Evolutionary conservation across 2,329 filamentous ascomycete species (phyloP).

Genomic region (Sphaerulina musiva): DNA sequence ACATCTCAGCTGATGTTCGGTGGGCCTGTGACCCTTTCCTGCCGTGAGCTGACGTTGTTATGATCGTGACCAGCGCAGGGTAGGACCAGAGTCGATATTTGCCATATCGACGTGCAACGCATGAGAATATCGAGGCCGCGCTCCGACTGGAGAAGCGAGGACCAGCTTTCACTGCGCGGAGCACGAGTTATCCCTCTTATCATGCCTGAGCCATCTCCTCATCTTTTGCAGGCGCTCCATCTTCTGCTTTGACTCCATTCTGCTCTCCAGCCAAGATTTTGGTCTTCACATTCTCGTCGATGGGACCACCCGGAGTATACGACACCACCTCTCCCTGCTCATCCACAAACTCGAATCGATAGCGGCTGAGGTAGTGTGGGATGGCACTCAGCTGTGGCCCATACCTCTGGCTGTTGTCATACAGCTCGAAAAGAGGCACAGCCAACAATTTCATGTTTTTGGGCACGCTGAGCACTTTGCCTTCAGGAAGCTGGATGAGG

Average conservation of each 20-base stretch:
- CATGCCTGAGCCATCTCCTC: constrained; percentile 15
- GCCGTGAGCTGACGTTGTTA: background rate
- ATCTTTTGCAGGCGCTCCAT: constrained; percentile 3
- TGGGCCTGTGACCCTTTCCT: background rate
- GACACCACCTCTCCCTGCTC: constrained; percentile 76
- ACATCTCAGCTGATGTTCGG: background rate
- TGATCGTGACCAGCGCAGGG: background rate
- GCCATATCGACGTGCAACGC: background rate
- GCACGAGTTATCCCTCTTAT: background rate
- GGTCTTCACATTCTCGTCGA: constrained; percentile 29
- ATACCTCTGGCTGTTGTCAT: constrained; percentile 93
- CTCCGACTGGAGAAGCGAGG: background rate
- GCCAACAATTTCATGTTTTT: constrained; percentile 99
- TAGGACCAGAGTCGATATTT: background rate
- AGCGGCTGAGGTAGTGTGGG: constrained; percentile 85
- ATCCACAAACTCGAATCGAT: constrained; percentile 97
- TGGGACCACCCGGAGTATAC: constrained; percentile 29
- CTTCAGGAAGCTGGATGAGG: constrained; percentile 87
- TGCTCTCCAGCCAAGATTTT: constrained; percentile 31
- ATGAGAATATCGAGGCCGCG: background rate
- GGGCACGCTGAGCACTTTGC: constrained; percentile 89
- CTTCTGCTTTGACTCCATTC: constrained; percentile 10
- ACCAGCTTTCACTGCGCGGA: background rate
- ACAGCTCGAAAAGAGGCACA: constrained; percentile 93
- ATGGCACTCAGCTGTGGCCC: constrained; percentile 95